Evolutionary conservation across 1,284 basidiomycete species (phyloP).

Genomic region (Ustilago shanxiensis): DNA sequence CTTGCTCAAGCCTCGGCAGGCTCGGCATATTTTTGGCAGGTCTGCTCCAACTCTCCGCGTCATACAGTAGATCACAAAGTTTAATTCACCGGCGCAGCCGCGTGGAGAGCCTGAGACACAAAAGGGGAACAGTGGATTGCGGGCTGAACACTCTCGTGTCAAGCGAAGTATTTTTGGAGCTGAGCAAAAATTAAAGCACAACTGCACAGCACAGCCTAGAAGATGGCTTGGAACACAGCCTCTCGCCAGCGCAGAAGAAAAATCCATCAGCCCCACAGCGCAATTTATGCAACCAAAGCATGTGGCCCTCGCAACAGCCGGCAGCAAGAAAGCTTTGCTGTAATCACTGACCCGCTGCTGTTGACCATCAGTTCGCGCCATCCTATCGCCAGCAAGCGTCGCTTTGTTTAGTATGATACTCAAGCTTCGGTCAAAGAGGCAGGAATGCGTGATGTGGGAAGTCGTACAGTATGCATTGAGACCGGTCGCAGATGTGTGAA

Average conservation of each 20-base stretch:
- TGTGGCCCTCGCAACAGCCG: background rate
- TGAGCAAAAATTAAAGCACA: background rate
- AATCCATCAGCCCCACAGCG: background rate
- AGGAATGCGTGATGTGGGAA: background rate
- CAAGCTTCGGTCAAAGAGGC: background rate
- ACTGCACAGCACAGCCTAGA: conserved; percentile 1
- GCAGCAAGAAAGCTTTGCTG: background rate
- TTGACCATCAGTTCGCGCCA: background rate
- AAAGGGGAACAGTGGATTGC: background rate
- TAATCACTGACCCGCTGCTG: background rate
- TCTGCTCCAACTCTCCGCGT: conserved; percentile 1
- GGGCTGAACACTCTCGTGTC: background rate
- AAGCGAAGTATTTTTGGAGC: background rate
- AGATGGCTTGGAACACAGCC: conserved; percentile 1
- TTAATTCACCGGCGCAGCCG: conserved; percentile 3
- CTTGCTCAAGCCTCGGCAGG: conserved; percentile 1
- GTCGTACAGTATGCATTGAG: conserved; percentile 21
- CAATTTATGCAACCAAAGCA: background rate
- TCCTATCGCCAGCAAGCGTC: background rate
- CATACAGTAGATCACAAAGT: background rate
- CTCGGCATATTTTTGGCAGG: conserved; percentile 13
- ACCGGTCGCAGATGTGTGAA: conserved; percentile 15
- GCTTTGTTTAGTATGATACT: background rate
- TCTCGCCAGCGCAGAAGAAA: conserved; percentile 3
- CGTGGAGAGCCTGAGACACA: background rate